Percentiles rank a stretch among this genome's conserved stretches.
phyloP scores from a whole-genome alignment of 1,284 basidiomycete genomes.

The Sporisorium sorghi region DNA sequence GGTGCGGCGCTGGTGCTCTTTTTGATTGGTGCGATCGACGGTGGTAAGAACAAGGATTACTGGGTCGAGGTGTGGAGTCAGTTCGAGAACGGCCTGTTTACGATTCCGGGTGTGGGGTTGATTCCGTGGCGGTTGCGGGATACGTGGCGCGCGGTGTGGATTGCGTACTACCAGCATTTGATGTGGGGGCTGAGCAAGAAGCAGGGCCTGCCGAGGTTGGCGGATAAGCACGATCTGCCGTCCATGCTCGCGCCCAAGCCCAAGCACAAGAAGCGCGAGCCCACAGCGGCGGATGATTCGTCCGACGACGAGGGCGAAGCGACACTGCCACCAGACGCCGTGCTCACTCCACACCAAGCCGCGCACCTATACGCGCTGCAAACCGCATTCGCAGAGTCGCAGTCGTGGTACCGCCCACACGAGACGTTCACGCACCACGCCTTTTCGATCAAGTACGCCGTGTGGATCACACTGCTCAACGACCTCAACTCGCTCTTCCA shows the following conservation, averaged over 20 bases:
- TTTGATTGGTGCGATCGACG: constrained; percentile 42
- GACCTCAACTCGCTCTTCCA: constrained; percentile 86
- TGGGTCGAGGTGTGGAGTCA: constrained; percentile 84
- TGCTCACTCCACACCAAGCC: constrained; percentile 35
- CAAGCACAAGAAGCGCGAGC: constrained; percentile 64
- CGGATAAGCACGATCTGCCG: constrained; percentile 46
- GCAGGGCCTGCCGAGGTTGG: constrained; percentile 34
- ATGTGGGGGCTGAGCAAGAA: constrained; percentile 38
- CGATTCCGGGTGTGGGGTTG: constrained; percentile 75
- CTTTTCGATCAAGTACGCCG: constrained; percentile 74
- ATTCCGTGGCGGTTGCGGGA: constrained; percentile 81
- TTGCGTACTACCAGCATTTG: constrained; percentile 74
- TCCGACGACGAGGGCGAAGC: constrained; percentile 1
- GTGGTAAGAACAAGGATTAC: constrained; percentile 47
- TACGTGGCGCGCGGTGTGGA: constrained; percentile 78
- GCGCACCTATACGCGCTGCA: constrained; percentile 33
- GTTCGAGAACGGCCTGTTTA: constrained; percentile 82
- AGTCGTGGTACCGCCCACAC: constrained; percentile 82
- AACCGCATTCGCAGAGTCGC: constrained; percentile 38
- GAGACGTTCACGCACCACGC: constrained; percentile 84
- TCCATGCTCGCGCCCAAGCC: constrained; percentile 72
- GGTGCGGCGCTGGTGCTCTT: constrained; percentile 52
- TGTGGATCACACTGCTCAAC: constrained; percentile 73
- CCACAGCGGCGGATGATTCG: constrained; percentile 11
- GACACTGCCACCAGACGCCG: constrained; percentile 17